These are phyloP conservation scores for Afroboletus lepidellus DNA, from an alignment of 1,284 basidiomycete genomes.

Conservation along the genomic window DNA sequence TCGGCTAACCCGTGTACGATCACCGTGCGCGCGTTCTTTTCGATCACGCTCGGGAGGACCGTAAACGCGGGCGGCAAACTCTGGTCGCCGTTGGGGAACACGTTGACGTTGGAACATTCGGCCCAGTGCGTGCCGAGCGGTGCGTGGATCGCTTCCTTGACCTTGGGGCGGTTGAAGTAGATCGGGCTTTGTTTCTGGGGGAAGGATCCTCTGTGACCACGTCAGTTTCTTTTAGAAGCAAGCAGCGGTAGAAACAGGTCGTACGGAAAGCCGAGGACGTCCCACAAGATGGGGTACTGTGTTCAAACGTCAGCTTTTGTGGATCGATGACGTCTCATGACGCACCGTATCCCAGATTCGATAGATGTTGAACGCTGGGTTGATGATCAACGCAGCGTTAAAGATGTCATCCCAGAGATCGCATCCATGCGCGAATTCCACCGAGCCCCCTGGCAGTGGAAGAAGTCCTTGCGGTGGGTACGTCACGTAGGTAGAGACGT, in stretches of 20 bases:
- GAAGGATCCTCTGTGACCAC: slow-evolving; percentile 55
- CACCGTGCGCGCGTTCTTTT: slow-evolving; percentile 68
- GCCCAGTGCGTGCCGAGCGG: slow-evolving; percentile 60
- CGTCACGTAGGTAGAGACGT: slow-evolving; percentile 58
- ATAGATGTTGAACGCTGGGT: slow-evolving; percentile 78
- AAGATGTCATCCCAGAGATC: slow-evolving; percentile 68
- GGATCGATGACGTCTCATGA: neutral
- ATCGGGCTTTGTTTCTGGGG: slow-evolving; percentile 45
- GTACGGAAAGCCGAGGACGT: slow-evolving; percentile 75
- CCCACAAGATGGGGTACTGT: slow-evolving; percentile 61
- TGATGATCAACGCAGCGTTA: slow-evolving; percentile 54
- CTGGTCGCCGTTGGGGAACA: slow-evolving; percentile 60
- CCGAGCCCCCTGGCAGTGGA: slow-evolving; percentile 56
- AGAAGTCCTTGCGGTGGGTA: slow-evolving; percentile 61
- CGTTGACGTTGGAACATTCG: slow-evolving; percentile 59
- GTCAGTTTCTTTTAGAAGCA: neutral
- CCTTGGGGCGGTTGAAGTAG: slow-evolving; percentile 71
- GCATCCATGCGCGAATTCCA: slow-evolving; percentile 48
- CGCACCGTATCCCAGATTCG: slow-evolving; percentile 66
- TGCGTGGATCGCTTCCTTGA: slow-evolving; percentile 73
- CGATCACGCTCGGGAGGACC: slow-evolving; percentile 71
- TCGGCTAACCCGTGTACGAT: slow-evolving; percentile 73
- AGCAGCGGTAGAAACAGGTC: slow-evolving; percentile 16
- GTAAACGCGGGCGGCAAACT: slow-evolving; percentile 62
- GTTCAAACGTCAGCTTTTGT: slow-evolving; percentile 14